Conservation (phyloP, 176 grass and related monocot genomes). For the Pontederia crassipes region DNA sequence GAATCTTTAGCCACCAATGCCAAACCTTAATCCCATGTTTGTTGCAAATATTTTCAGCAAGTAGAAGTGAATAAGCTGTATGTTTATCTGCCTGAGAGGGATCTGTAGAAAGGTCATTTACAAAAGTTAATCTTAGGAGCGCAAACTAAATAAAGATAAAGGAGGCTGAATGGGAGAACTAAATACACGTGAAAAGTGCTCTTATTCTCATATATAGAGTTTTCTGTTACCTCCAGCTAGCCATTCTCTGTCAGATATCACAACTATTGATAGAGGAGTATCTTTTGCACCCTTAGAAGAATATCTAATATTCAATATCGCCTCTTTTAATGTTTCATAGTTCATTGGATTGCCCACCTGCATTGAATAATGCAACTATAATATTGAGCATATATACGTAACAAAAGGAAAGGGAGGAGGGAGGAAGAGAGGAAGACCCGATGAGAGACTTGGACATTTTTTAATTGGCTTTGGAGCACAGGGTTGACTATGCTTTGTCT, state of each 20-base stretch:
- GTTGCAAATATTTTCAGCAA: constrained; percentile 92
- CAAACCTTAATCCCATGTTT: constrained; percentile 71
- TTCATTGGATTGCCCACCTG: constrained; percentile 87
- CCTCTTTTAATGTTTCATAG: constrained; percentile 79
- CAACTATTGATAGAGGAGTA: constrained; percentile 64
- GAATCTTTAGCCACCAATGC: constrained; percentile 17
- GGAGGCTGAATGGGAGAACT: too few species aligned
- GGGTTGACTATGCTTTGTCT: constrained; percentile 55
- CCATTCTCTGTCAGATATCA: constrained; percentile 86
- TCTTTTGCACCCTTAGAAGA: constrained; percentile 32
- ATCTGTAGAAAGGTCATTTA: constrained; percentile 42
- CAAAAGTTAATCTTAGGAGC: constrained; percentile 17
- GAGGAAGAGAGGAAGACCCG: constrained; percentile 33
- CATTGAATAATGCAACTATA: not conserved
- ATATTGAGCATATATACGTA: not conserved
- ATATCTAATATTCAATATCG: constrained; percentile 53
- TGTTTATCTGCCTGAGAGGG: constrained; percentile 84
- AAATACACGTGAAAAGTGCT: too few species aligned
- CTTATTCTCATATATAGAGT: too few species aligned
- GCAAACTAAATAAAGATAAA: too few species aligned
- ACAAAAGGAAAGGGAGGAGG: not conserved
- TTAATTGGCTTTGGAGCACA: constrained; percentile 55
- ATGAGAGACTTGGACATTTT: constrained; percentile 83
- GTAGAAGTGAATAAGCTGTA: constrained; percentile 80
- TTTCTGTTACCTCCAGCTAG: constrained; percentile 50